Evolutionary conservation across 2,329 filamentous ascomycete genomes (phyloP).

Genomic region (Apiospora koreana): DNA sequence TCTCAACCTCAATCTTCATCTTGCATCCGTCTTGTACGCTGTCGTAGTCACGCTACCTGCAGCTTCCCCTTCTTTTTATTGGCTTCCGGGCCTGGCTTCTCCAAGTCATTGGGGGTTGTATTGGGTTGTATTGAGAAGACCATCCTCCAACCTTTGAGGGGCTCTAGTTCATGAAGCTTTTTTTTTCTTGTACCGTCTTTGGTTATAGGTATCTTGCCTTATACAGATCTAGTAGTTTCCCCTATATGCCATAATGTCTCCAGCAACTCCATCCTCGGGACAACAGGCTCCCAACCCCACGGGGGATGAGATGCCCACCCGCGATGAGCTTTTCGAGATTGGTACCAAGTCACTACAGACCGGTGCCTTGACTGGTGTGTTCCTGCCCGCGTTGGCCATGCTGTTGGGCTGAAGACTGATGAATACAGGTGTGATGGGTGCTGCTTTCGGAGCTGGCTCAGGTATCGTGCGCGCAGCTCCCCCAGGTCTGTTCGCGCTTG

Average conservation of each 20-base stretch:
- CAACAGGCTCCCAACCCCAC: not conserved
- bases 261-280: not conserved
- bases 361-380: slow-evolving; percentile 29
- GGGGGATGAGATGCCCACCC: slow-evolving; percentile 24
- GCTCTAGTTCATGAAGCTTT: not conserved
- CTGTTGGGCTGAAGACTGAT: not conserved
- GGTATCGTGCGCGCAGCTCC: slow-evolving; percentile 71
- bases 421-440: slow-evolving; percentile 54
- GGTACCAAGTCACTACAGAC: slow-evolving; percentile 28
- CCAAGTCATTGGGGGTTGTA: not conserved
- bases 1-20: not conserved
- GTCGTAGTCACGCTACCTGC: not conserved
- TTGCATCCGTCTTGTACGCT: not conserved
- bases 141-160: not conserved
- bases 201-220: not conserved
- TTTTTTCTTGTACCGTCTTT: not conserved
- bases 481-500: slow-evolving; percentile 70
- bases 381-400: not conserved
- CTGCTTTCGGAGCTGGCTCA: slow-evolving; percentile 65
- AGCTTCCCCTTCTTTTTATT: not conserved
- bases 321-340: slow-evolving; percentile 27
- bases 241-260: not conserved
- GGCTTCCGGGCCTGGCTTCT: not conserved
- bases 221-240: not conserved
- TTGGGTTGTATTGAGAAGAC: not conserved